These are phyloP conservation scores for Lentinula boryana DNA, from an alignment of 768 basidiomycete species.

Conservation along the genomic window DNA sequence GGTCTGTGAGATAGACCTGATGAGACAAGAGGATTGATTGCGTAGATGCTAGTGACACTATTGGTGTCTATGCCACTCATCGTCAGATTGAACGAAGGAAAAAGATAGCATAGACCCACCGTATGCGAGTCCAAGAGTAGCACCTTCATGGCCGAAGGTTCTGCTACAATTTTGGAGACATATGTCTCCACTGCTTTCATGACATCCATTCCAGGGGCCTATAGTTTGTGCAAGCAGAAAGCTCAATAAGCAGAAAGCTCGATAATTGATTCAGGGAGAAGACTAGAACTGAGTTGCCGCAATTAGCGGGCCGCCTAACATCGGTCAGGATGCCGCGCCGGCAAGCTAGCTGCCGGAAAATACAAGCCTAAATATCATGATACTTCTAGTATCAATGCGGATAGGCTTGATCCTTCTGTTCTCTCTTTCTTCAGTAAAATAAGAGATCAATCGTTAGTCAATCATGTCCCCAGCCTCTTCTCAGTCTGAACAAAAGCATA, in stretches of 20 bases:
- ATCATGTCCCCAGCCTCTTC: too few species aligned
- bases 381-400: too few species aligned
- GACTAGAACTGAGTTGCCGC: too few species aligned
- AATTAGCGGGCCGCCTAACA: too few species aligned
- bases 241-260: background rate
- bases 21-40: conserved; percentile 91
- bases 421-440: too few species aligned
- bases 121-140: conserved; percentile 92
- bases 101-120: conserved; percentile 35
- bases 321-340: too few species aligned
- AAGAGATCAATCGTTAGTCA: too few species aligned
- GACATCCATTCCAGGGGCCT: conserved; percentile 69
- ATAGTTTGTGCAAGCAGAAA: background rate
- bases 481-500: too few species aligned
- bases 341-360: too few species aligned
- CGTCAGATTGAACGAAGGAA: background rate
- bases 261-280: background rate
- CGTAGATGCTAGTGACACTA: conserved; percentile 90
- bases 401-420: too few species aligned
- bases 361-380: too few species aligned
- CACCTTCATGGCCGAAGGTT: conserved; percentile 90
- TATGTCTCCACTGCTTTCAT: conserved; percentile 94
- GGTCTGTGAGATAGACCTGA: conserved; percentile 96
- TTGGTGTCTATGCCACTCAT: conserved; percentile 67
- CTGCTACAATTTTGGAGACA: conserved; percentile 81